These are phyloP conservation scores for Cymodocea nodosa DNA, from an alignment of 116 monocot genomes.

Conservation along the genomic window DNA sequence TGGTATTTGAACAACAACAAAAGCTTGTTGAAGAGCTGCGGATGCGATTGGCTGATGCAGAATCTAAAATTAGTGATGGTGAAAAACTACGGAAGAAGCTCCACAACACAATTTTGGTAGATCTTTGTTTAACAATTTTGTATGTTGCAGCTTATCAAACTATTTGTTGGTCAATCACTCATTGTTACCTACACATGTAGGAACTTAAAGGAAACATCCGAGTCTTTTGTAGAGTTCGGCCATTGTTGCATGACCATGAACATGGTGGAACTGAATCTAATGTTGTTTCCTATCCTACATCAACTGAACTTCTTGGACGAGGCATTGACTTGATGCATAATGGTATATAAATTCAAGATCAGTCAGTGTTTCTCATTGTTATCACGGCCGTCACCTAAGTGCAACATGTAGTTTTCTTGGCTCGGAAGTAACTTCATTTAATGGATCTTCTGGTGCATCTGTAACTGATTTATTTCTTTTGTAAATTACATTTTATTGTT, in stretches of 20 bases:
- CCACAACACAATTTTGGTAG: constrained; percentile 90
- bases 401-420: no score
- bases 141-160: background rate
- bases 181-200: constrained; percentile 16
- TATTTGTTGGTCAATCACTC: background rate
- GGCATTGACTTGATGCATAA: constrained; percentile 63
- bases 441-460: no score
- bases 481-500: no score
- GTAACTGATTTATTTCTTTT: no score
- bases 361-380: no score
- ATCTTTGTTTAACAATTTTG: background rate
- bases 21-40: constrained; percentile 34
- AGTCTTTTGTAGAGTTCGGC: constrained; percentile 89
- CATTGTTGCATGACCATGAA: constrained; percentile 34
- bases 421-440: no score
- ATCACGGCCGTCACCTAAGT: no score
- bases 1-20: constrained; percentile 41
- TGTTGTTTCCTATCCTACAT: constrained; percentile 66
- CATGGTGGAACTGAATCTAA: constrained; percentile 18
- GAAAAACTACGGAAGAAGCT: constrained; percentile 71
- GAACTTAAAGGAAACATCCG: constrained; percentile 93
- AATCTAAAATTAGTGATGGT: constrained; percentile 45
- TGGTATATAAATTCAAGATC: constrained; percentile 19
- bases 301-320: constrained; percentile 51
- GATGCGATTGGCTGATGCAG: constrained; percentile 45